phyloP scores from a whole-genome alignment of 1,139 yeast species.

The Diutina mesorugosa region DNA sequence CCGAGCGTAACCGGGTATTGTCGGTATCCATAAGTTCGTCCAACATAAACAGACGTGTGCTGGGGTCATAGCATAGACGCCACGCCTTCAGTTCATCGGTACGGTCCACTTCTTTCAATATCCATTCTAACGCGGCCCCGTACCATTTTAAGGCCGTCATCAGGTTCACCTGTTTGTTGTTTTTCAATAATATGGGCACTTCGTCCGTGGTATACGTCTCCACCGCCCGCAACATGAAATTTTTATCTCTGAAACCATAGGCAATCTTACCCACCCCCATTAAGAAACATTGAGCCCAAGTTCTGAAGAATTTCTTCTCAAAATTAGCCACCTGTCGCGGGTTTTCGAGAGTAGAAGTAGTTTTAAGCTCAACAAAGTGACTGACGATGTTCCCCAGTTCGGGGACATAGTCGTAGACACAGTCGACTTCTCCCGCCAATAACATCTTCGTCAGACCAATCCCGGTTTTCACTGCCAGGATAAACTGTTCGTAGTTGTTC shows the following conservation, averaged over 20 bases:
- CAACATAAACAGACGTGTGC: slow-evolving; percentile 17
- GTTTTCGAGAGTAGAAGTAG: slow-evolving; percentile 41
- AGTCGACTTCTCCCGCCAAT: slow-evolving; percentile 86
- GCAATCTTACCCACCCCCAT: slow-evolving; percentile 69
- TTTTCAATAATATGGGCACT: slow-evolving; percentile 50
- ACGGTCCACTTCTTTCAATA: slow-evolving; percentile 39
- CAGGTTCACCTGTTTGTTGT: slow-evolving; percentile 28
- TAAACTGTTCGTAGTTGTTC: slow-evolving; percentile 63
- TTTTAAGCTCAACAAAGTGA: slow-evolving; percentile 82
- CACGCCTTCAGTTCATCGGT: slow-evolving; percentile 22
- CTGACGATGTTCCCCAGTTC: slow-evolving; percentile 33
- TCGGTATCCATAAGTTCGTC: slow-evolving; percentile 16
- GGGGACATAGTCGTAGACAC: slow-evolving; percentile 74
- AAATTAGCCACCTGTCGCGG: slow-evolving; percentile 45
- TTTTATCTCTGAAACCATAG: slow-evolving; percentile 79
- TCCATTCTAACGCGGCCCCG: slow-evolving; percentile 76
- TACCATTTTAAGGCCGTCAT: slow-evolving; percentile 74
- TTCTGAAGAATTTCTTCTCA: slow-evolving; percentile 58
- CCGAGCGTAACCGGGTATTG: slow-evolving; percentile 16
- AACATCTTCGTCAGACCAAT: slow-evolving; percentile 59
- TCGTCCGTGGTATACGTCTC: slow-evolving; percentile 73
- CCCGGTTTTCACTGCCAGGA: slow-evolving; percentile 72
- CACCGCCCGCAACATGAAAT: slow-evolving; percentile 45
- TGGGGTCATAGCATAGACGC: slow-evolving; percentile 22
- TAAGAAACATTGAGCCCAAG: slow-evolving; percentile 93